Evolutionary conservation across 306 rosid species (phyloP), one percentile per base, ranked within the genome.

Genomic region (Cucurbita argyrosperma): DNA sequence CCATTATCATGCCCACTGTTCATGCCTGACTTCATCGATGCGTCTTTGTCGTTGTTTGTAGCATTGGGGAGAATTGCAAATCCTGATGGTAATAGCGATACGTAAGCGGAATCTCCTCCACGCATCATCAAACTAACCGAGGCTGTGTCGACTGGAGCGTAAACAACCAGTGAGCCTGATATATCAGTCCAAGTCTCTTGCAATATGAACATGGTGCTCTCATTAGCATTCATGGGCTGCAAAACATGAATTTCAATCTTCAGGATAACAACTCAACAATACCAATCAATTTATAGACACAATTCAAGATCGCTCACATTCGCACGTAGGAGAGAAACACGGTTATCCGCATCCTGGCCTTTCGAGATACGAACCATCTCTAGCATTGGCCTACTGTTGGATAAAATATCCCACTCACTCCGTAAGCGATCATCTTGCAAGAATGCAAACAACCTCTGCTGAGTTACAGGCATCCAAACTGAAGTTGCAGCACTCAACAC

Each of bases 171-270:
- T 1, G 98, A 89, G 61, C 94, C 85, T 0, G 94, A 73, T 38
- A 85, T 50, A 35, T 94, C 98, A 0, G 78, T 82, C 94, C 90
- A 89, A 0, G 97, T 81, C 74, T 93, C 97, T 83, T 93, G 98
- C 74, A 93, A 72, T 57, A 82, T 81, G 16, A 89, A 80, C 90
- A 78, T 82, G 30, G 74, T 82, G 80, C 54, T 78, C 38, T 85
- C 91, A 18, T 82, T 84, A 11, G 80, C 77, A 54, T 80, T 79
- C 10, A 46, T 54, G 26, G 82, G 76, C 96, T 89, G 84, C 79
- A 79, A 76, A 42, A 43, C 8, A 16, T 15, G 59, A 69, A 49
- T 30, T 18, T 13, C 13, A 49, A 7, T 26, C 23, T 19, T 65
- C 16, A 18, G 53, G 51, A 45, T 39, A 5, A 64, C 7, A 64